Evolutionary conservation across 73 alveolate species (phyloP).

Genomic region (Stentor roeselii): DNA sequence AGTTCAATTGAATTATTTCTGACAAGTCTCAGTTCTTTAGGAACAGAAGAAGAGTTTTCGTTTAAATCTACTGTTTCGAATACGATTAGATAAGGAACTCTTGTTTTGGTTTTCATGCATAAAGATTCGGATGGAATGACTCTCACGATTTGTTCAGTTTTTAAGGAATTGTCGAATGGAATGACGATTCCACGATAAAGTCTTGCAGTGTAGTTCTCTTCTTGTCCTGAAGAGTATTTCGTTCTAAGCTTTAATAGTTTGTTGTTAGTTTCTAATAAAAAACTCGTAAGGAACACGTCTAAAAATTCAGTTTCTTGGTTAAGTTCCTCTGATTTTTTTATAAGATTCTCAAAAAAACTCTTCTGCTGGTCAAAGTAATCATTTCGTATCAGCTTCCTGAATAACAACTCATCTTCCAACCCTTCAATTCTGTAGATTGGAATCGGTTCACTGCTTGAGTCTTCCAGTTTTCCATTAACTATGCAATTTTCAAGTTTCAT

Average conservation of each 20-base stretch:
- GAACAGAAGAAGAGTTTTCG: slow-evolving; percentile 23
- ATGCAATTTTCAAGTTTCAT: no score
- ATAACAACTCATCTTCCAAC: neutral
- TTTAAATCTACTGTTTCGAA: slow-evolving; percentile 43
- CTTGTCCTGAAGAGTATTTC: neutral
- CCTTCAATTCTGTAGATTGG: no score
- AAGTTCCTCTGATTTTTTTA: neutral
- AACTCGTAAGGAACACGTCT: neutral
- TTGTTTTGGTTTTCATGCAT: slow-evolving; percentile 81
- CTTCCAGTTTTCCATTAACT: no score
- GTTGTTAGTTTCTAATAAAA: neutral
- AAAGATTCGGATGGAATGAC: slow-evolving; percentile 53
- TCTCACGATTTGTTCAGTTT: slow-evolving; percentile 52
- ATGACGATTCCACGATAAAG: slow-evolving; percentile 14
- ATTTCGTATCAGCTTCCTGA: slow-evolving; percentile 5
- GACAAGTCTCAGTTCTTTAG: neutral
- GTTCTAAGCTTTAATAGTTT: neutral
- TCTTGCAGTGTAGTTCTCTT: neutral
- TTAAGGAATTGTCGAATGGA: neutral
- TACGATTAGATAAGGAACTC: slow-evolving; percentile 79
- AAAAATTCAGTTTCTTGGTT: neutral
- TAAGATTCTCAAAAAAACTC: neutral
- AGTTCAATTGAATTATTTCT: neutral
- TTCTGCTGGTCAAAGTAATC: slow-evolving; percentile 17
- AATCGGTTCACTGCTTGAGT: no score